Conservation (phyloP, 1,284 basidiomycete species). For the Pseudozyma hubeiensis region DNA sequence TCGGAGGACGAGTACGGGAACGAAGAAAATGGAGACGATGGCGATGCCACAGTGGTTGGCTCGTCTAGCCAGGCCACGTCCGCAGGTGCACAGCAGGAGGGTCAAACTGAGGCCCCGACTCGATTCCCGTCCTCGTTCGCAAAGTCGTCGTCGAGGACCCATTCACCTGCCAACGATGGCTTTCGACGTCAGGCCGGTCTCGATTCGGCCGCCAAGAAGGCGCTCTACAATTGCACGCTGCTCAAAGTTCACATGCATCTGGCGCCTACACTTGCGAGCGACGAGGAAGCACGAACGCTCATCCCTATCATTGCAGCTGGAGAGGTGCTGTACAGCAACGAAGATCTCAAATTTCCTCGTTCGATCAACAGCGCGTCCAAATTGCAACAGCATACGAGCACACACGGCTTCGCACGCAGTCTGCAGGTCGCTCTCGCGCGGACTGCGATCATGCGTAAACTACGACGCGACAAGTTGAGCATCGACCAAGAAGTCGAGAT, state of each 20-base stretch:
- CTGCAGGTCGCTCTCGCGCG: slow-evolving; percentile 48
- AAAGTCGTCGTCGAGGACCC: slow-evolving; percentile 11
- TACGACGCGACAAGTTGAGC: slow-evolving; percentile 31
- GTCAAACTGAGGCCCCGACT: not conserved
- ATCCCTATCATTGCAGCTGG: slow-evolving; percentile 32
- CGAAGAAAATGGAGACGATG: slow-evolving; percentile 25
- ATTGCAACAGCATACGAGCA: slow-evolving; percentile 41
- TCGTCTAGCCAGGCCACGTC: not conserved
- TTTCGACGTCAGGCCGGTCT: slow-evolving; percentile 31
- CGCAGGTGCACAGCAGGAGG: not conserved
- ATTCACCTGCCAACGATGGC: slow-evolving; percentile 18
- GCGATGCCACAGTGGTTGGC: not conserved
- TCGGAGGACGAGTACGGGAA: slow-evolving; percentile 59
- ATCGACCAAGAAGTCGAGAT: slow-evolving; percentile 59
- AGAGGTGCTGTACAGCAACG: slow-evolving; percentile 21
- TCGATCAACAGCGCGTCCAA: slow-evolving; percentile 44
- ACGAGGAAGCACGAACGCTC: slow-evolving; percentile 20
- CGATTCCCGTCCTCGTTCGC: slow-evolving; percentile 43
- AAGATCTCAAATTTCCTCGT: slow-evolving; percentile 53
- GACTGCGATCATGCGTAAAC: slow-evolving; percentile 52
- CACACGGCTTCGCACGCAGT: slow-evolving; percentile 30
- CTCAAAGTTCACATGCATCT: slow-evolving; percentile 62
- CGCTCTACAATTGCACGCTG: slow-evolving; percentile 59
- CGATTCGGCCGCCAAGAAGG: slow-evolving; percentile 53
- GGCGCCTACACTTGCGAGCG: slow-evolving; percentile 22